These are phyloP conservation scores for Phialocephala subalpina DNA, from an alignment of 2,329 filamentous ascomycete genomes.

Conservation along the genomic window DNA sequence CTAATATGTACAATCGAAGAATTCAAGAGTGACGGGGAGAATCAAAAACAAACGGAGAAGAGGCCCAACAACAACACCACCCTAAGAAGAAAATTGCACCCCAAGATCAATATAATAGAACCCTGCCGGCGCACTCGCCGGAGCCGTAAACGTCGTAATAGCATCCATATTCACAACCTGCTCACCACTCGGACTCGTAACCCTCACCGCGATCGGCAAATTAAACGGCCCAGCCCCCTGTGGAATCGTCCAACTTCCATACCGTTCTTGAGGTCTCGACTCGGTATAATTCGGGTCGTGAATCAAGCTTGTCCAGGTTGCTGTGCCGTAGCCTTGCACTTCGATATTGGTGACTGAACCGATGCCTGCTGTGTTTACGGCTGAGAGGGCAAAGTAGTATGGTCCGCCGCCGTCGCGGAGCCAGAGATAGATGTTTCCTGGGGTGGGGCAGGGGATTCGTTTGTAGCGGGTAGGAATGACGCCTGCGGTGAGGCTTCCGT, in stretches of 20 bases:
- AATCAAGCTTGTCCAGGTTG: slow-evolving; percentile 20
- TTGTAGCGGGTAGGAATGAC: slow-evolving; percentile 28
- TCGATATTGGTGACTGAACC: slow-evolving; percentile 22
- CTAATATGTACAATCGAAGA: neutral
- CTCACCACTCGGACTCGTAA: slow-evolving; percentile 26
- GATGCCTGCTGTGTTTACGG: slow-evolving; percentile 22
- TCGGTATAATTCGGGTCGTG: slow-evolving; percentile 26
- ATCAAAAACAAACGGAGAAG: neutral
- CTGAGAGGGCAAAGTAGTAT: slow-evolving; percentile 25
- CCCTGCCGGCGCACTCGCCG: slow-evolving; percentile 14
- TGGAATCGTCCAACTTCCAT: slow-evolving; percentile 27
- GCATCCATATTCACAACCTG: slow-evolving; percentile 24
- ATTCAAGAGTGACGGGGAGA: neutral
- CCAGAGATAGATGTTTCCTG: slow-evolving; percentile 27
- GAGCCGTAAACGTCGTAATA: slow-evolving; percentile 22
- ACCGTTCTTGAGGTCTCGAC: slow-evolving; percentile 25
- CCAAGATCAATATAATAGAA: slow-evolving; percentile 28
- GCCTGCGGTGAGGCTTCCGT: slow-evolving; percentile 19
- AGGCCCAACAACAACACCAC: neutral
- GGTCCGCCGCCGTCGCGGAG: slow-evolving; percentile 26
- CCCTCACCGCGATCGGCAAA: slow-evolving; percentile 18
- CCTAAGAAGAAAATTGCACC: slow-evolving; percentile 19
- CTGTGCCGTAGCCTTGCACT: slow-evolving; percentile 15
- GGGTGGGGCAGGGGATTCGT: slow-evolving; percentile 19
- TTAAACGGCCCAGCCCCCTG: slow-evolving; percentile 19